Evolutionary conservation across 768 basidiomycete genomes (phyloP).

Genomic region (Rubroboletus pulcherrimus): DNA sequence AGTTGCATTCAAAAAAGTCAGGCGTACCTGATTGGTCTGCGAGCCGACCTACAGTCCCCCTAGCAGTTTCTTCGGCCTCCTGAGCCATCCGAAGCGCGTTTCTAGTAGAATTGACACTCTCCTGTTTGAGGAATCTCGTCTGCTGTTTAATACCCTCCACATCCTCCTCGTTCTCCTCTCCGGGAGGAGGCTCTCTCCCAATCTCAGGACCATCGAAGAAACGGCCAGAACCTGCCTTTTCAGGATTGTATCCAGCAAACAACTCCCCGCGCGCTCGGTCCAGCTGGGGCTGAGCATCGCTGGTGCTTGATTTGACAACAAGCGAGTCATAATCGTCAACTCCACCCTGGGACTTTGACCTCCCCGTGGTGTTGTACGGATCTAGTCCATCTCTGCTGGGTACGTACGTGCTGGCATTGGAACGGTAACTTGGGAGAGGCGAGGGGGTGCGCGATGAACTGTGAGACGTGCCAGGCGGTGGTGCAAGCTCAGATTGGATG

Average conservation of each 20-base stretch:
- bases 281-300: constrained; percentile 41
- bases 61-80: constrained; percentile 96
- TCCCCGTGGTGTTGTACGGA: constrained; percentile 38
- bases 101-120: constrained; percentile 81
- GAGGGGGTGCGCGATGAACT: constrained; percentile 34
- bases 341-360: constrained; percentile 24
- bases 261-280: constrained; percentile 69
- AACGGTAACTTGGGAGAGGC: constrained; percentile 42
- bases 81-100: constrained; percentile 90
- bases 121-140: constrained; percentile 86
- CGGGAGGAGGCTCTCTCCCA: constrained; percentile 47
- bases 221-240: constrained; percentile 55
- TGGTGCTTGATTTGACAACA: constrained; percentile 1
- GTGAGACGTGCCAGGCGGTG: constrained; percentile 25
- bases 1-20: background rate
- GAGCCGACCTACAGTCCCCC: constrained; percentile 75
- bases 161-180: constrained; percentile 81
- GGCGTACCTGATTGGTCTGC: constrained; percentile 89
- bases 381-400: constrained; percentile 64
- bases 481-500: constrained; percentile 37
- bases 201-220: constrained; percentile 63
- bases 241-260: constrained; percentile 69
- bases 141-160: constrained; percentile 94
- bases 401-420: constrained; percentile 60
- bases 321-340: constrained; percentile 25